These are phyloP conservation scores for Ilyonectria robusta DNA, from an alignment of 2,329 filamentous ascomycete species.

Conservation along the genomic window DNA sequence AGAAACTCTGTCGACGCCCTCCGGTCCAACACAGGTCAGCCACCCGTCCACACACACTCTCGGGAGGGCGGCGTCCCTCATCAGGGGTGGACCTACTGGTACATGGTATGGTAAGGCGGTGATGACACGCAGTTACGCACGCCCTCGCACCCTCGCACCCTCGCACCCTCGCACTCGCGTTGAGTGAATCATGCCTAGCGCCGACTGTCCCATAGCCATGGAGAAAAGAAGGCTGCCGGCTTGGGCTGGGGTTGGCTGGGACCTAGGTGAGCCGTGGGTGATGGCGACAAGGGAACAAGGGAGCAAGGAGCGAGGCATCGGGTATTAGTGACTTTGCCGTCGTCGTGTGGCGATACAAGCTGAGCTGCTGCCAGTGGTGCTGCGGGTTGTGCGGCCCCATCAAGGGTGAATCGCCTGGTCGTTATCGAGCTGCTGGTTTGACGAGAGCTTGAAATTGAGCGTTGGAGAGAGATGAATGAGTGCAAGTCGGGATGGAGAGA, in stretches of 20 bases:
- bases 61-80: constrained; percentile 37
- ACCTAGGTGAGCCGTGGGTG: background rate
- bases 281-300: background rate
- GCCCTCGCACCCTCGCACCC: constrained; percentile 18
- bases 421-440: constrained; percentile 16
- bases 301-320: constrained; percentile 4
- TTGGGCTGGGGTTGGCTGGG: constrained; percentile 9
- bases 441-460: constrained; percentile 3
- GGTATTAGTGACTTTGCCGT: constrained; percentile 10
- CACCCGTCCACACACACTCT: constrained; percentile 31
- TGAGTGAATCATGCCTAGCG: constrained; percentile 22
- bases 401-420: constrained; percentile 10
- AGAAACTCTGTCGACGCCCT: constrained; percentile 10
- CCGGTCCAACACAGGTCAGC: constrained; percentile 30
- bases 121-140: constrained; percentile 46
- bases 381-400: constrained; percentile 20
- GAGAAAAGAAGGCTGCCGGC: constrained; percentile 16
- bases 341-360: constrained; percentile 25
- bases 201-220: constrained; percentile 9
- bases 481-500: constrained; percentile 19
- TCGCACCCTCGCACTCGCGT: constrained; percentile 9
- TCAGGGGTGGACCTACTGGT: constrained; percentile 30
- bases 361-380: constrained; percentile 8
- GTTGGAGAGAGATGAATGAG: constrained; percentile 9
- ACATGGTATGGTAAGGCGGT: constrained; percentile 17